Evolutionary conservation across 2,329 filamentous ascomycete species (phyloP).

Genomic region (Aspergillus ruber): DNA sequence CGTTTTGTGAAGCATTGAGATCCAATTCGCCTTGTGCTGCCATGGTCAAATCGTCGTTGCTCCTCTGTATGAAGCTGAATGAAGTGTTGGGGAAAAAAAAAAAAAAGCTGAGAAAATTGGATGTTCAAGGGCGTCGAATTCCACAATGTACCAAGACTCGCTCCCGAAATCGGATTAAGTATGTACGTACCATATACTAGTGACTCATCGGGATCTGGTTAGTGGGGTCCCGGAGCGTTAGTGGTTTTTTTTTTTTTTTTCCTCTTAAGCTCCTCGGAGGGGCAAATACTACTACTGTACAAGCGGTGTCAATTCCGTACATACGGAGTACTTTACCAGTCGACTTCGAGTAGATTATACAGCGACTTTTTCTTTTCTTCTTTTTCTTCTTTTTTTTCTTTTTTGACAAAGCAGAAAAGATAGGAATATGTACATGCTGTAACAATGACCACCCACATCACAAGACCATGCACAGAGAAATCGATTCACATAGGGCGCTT

Average conservation of each 20-base stretch:
- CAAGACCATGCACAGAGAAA: no score
- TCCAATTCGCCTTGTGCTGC: constrained; percentile 22
- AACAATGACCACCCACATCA: no score
- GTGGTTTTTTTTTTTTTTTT: not conserved
- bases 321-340: no score
- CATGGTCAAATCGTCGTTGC: constrained; percentile 8
- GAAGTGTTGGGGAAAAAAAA: no score
- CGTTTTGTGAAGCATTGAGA: constrained; percentile 51
- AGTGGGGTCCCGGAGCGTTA: not conserved
- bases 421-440: no score
- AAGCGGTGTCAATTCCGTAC: no score
- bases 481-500: constrained; percentile 1
- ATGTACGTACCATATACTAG: not conserved
- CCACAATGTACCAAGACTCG: constrained; percentile 1
- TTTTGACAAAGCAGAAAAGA: no score
- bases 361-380: no score
- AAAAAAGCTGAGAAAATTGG: not conserved
- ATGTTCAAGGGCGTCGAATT: not conserved
- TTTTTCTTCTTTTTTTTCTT: no score
- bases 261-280: not conserved
- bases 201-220: not conserved
- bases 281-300: no score
- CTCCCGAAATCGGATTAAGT: constrained; percentile 1
- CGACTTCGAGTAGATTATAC: no score
- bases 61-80: not conserved